Evolutionary conservation across 1,139 yeast species (phyloP).

Genomic region (Kluyveromyces marxianus): DNA sequence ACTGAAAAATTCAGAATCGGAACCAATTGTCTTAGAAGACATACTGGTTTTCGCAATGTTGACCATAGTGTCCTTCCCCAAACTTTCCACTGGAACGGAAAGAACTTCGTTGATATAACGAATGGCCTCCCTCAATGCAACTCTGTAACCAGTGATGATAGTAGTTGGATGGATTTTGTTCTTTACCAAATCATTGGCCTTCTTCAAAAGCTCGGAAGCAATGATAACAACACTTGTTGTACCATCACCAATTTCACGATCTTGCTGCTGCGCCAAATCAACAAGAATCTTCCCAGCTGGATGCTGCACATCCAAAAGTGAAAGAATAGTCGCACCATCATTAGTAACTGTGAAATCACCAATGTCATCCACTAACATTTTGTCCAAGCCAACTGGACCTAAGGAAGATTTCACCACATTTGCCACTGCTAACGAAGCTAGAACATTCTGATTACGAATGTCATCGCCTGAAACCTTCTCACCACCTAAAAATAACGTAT

Average conservation of each 20-base stretch:
- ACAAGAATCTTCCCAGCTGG: conserved; percentile 98
- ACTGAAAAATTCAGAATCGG: conserved; percentile 86
- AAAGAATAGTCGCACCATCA: conserved; percentile 95
- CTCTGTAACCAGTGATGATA: conserved; percentile 89
- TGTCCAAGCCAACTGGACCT: conserved; percentile 98
- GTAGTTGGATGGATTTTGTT: conserved; percentile 97
- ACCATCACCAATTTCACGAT: conserved; percentile 98
- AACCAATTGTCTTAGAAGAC: conserved; percentile 96
- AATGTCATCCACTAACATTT: conserved; percentile 97
- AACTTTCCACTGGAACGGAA: conserved; percentile 68
- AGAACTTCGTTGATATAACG: conserved; percentile 82
- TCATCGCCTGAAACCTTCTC: conserved; percentile 95
- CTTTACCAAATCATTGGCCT: conserved; percentile 91
- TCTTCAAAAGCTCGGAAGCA: conserved; percentile 83
- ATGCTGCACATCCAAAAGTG: conserved; percentile 91
- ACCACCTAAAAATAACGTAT: conserved; percentile 89
- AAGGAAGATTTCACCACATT: conserved; percentile 94
- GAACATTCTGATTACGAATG: conserved; percentile 88
- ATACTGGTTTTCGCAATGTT: conserved; percentile 95
- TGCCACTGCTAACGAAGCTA: conserved; percentile 95
- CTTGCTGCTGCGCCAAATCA: conserved; percentile 97
- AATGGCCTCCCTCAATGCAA: conserved; percentile 88
- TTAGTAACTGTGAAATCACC: conserved; percentile 98
- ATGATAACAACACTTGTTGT: conserved; percentile 93
- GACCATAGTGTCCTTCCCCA: conserved; percentile 76